A percentile compares a stretch with the other conserved stretches of the same genome.
Conservation (phyloP, 1,139 yeast species). For the Taphrina flavorubra region DNA sequence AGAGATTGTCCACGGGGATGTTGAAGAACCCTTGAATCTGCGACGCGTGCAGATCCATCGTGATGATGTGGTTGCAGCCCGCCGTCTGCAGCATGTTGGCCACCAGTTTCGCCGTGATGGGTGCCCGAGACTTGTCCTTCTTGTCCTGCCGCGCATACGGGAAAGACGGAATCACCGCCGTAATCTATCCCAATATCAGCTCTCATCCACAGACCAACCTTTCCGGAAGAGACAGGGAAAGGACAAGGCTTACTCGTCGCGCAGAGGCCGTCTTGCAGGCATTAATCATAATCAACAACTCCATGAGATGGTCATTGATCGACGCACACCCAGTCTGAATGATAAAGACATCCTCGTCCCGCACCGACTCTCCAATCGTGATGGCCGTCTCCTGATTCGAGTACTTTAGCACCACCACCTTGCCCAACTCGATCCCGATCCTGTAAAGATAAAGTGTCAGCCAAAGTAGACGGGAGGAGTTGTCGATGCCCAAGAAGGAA, state of each 20-base stretch:
- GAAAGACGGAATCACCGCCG: conserved; percentile 92
- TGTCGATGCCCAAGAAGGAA: too few relatives aligned
- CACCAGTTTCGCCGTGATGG: conserved; percentile 91
- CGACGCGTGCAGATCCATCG: conserved; percentile 97
- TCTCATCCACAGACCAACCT: not conserved
- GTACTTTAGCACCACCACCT: conserved; percentile 50
- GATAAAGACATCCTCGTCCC: conserved; percentile 94
- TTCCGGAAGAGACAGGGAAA: not conserved
- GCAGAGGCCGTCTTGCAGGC: conserved; percentile 98
- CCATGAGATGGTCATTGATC: conserved; percentile 87
- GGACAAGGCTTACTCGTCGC: conserved; percentile 51
- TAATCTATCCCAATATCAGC: conserved; percentile 53
- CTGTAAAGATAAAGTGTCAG: conserved; percentile 20
- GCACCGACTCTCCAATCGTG: conserved; percentile 90
- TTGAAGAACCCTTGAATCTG: conserved; percentile 97
- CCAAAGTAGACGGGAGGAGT: too few relatives aligned
- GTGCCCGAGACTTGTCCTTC: conserved; percentile 95
- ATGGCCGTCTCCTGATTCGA: conserved; percentile 95
- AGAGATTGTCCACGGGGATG: conserved; percentile 96
- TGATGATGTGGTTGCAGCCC: conserved; percentile 94
- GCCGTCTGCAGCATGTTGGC: conserved; percentile 89
- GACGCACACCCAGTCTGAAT: conserved; percentile 68
- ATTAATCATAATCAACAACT: conserved; percentile 81
- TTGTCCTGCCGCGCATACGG: conserved; percentile 97
- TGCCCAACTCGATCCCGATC: conserved; percentile 43